Percentiles rank a stretch among this genome's conserved stretches.
Conservation (phyloP, 495 filamentous ascomycete species). For the Podospora bellae-mahoneyi region DNA sequence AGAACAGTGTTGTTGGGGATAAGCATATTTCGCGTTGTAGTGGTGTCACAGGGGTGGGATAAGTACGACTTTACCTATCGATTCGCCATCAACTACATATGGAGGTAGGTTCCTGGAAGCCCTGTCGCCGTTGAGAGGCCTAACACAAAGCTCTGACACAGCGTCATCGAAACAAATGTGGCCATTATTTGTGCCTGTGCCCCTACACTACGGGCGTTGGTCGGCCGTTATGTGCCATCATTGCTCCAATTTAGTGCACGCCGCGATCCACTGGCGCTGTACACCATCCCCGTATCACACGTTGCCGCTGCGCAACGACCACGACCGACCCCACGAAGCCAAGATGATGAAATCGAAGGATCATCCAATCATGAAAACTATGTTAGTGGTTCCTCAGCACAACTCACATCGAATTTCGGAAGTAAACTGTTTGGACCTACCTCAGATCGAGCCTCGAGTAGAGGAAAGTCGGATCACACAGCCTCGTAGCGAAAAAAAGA, state of each 20-base stretch:
- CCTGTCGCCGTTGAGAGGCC: not conserved
- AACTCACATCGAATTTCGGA: not conserved
- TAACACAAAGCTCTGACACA: conserved; percentile 5
- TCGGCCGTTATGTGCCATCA: conserved; percentile 16
- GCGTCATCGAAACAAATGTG: conserved; percentile 24
- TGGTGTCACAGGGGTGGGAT: not conserved
- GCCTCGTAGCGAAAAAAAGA: not conserved
- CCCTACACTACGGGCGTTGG: conserved; percentile 23
- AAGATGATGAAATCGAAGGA: not conserved
- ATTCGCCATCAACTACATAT: conserved; percentile 22
- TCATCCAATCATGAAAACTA: not conserved
- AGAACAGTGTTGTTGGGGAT: conserved; percentile 22
- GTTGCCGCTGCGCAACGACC: not conserved
- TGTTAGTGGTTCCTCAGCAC: not conserved
- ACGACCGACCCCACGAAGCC: not conserved
- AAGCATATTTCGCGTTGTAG: conserved; percentile 22
- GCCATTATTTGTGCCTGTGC: conserved; percentile 28
- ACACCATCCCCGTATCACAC: conserved; percentile 13
- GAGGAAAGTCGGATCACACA: not conserved
- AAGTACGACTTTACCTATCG: conserved; percentile 15
- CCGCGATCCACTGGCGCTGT: not conserved
- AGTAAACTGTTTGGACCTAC: not conserved
- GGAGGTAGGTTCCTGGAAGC: conserved; percentile 17
- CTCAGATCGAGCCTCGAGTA: conserved; percentile 2
- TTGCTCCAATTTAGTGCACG: conserved; percentile 4